Evolutionary conservation across 352 stramenopile genomes (phyloP), one percentile per base, ranked within the genome.

Genomic region (Phytophthora tubulina): DNA sequence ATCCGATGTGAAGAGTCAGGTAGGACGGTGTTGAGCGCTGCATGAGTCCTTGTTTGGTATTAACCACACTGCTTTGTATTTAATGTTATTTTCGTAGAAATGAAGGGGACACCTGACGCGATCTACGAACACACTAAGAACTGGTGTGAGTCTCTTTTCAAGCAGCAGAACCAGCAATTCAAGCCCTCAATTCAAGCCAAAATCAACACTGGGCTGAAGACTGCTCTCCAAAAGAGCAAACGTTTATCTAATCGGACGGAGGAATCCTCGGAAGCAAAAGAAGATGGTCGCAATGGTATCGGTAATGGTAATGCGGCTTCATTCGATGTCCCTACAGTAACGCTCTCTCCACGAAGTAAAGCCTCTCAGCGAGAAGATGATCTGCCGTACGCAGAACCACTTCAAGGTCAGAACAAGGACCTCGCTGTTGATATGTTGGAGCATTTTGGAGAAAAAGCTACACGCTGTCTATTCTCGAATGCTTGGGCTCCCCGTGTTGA

Each of bases 401-500:
- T 94, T 60, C 77, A 86, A 68, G 87, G 86, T 0, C 78, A 85
- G 51, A 80, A 90, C 60, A 86, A 86, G 33, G 77, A 86, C 3
- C 66, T 81, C n/a, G 77, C 82, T 0, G 73, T 59, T 0, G 63
- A 79, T 7, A 70, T 96, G 27, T 36, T 89, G 1, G 67, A 56
- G 1, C 85, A 74, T 57, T 94, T 96, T 72, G 89, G 86, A 7
- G 86, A 94, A 41, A 93, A 93, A 49, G 72, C 91, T 0, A 79
- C 87, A 4, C 80, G 89, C 1, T 96, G 86, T 46, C 36, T 96
- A 17, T 92, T 95, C 35, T 96, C 87, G 1, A 91, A 91, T 45
- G 86, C 89, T 2, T 96, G 89, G 89, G 86, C 86, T 17, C 89
- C 89, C 31, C 87, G 89, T 1, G 87, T 95, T 1, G 89, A 95